A percentile compares a stretch with the other conserved stretches of the same genome.
phyloP scores from a whole-genome alignment of 257 asterid genomes.

The Echium plantagineum region DNA sequence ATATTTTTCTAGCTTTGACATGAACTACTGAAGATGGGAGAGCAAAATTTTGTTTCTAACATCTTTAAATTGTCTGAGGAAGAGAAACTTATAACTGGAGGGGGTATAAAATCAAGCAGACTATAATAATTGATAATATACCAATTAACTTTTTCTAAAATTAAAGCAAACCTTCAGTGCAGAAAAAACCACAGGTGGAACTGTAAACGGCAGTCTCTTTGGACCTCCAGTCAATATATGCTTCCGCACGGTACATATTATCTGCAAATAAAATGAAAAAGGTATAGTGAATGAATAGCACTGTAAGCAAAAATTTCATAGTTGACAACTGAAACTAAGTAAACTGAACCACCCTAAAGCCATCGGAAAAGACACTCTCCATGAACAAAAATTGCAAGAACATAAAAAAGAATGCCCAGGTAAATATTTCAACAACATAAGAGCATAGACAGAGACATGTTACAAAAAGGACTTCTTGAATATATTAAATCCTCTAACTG shows the following conservation, averaged over 20 bases:
- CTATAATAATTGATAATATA: not conserved
- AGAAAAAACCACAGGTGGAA: constrained; percentile 86
- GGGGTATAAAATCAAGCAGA: not conserved
- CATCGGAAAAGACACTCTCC: not conserved
- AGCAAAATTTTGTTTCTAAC: not conserved
- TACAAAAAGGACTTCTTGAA: not conserved
- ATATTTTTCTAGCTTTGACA: not conserved
- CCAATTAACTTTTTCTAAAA: constrained; percentile 6
- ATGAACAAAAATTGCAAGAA: not conserved
- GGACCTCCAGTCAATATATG: constrained; percentile 81
- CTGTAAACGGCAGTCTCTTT: constrained; percentile 74
- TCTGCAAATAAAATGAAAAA: constrained; percentile 35
- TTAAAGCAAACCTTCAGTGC: constrained; percentile 67
- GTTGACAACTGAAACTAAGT: not conserved
- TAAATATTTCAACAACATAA: not conserved
- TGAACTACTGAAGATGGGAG: not conserved
- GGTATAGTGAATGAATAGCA: not conserved
- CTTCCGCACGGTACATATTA: constrained; percentile 70
- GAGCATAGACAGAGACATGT: not conserved
- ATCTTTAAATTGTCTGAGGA: not conserved
- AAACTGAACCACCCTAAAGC: not conserved
- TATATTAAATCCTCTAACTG: not conserved
- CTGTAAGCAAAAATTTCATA: not conserved
- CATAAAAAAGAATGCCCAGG: not conserved
- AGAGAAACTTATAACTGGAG: not conserved